Base-by-base conservation (phyloP, 352 stramenopile species). In the Elongisporangium prolatum region DNA sequence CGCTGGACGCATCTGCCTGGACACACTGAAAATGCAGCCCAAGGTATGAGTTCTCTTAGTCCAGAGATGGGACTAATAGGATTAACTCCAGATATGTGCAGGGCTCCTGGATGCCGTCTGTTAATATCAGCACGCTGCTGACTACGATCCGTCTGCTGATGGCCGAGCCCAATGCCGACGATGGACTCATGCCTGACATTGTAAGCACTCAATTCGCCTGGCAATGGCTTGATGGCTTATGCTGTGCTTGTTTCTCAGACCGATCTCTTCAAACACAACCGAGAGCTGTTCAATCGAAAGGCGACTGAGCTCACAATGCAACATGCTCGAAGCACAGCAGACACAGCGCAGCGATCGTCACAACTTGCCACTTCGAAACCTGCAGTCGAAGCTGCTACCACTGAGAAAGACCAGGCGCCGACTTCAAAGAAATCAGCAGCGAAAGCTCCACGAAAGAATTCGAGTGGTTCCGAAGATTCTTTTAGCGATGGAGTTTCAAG, bases 1-100 rank as follows among this genome's bases (percentile, higher is more conserved):
- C 54, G 82, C 69, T 2, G 89, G 89, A 4, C 80, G 89, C 24
- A 97, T 97, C 50, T 97, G 88, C 56, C 77, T 97, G 5, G 88
- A 97, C 64, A 95, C 86, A 13, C 81, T 97, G 54, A 97, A 97
- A 71, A 95, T 93, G 86, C 86, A 91, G 57, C 89, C 89, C 17
- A 91, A 93, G 74, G 83, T 87, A 13, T 51, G 37, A 14, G 3
- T n/a, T n/a, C n/a, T n/a, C n/a, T n/a, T n/a, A n/a, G n/a, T n/a
- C n/a, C n/a, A n/a, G n/a, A n/a, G n/a, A n/a, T n/a, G n/a, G n/a
- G n/a, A n/a, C n/a, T n/a, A n/a, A n/a, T n/a, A n/a, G n/a, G n/a
- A n/a, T n/a, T 57, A 7, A 14, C 4, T 34, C 40, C 17, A 40
- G 20, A 37, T 7, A 21, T 25, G 16, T 0, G 38, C 54, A 91